Conservation (phyloP, 2,329 filamentous ascomycete species). For the Nothophoma quercina region DNA sequence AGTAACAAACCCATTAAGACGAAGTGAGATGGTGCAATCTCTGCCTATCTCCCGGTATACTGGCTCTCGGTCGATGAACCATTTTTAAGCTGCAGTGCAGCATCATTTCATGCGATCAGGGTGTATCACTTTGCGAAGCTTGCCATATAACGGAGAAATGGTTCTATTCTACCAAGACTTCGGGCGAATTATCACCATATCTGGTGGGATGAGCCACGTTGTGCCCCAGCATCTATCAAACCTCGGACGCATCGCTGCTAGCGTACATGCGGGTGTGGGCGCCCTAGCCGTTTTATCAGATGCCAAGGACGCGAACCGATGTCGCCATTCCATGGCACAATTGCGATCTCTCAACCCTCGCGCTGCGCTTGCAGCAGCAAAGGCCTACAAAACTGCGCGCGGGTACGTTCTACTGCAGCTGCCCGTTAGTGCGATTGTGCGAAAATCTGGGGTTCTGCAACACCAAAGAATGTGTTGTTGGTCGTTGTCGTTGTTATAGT, state of each 20-base stretch:
- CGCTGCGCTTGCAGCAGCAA: conserved; percentile 7
- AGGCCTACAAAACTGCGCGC: background rate
- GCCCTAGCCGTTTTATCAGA: conserved; percentile 7
- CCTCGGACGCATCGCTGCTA: background rate
- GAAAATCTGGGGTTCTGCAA: conserved; percentile 6
- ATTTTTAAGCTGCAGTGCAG: background rate
- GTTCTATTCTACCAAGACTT: background rate
- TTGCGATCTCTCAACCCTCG: conserved; percentile 12
- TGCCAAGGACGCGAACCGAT: conserved; percentile 15
- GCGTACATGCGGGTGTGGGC: conserved; percentile 6
- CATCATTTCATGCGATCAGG: background rate
- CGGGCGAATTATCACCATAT: background rate
- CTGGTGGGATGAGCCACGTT: conserved; percentile 1
- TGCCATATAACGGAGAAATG: conserved; percentile 11
- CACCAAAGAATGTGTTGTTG: background rate
- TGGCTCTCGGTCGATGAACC: background rate
- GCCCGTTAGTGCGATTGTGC: background rate
- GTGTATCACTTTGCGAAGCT: background rate
- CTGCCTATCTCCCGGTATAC: background rate
- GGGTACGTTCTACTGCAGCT: background rate
- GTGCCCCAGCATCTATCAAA: background rate
- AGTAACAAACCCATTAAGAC: too few relatives aligned
- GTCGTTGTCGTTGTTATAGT: background rate
- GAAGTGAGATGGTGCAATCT: background rate
- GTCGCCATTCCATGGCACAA: conserved; percentile 19